A percentile compares a stretch with the other conserved stretches of the same genome.
Evolutionary conservation across 106 monocot species (phyloP).

Genomic region (Allium fistulosum): DNA sequence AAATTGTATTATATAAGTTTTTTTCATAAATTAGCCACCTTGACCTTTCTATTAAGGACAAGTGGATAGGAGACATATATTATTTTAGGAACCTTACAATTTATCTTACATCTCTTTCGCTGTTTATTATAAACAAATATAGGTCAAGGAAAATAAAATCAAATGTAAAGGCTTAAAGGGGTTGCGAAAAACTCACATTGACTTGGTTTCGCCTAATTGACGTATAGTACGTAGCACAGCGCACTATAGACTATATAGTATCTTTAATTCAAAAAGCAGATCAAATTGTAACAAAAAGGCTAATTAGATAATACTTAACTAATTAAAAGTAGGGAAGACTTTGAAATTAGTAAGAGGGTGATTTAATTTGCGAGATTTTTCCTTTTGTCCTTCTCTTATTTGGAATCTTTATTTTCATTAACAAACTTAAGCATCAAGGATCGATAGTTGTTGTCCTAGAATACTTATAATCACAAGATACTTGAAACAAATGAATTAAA

Average conservation of each 20-base stretch:
- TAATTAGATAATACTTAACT: constrained; percentile 5
- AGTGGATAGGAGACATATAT: background rate
- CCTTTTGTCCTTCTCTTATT: background rate
- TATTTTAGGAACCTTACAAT: background rate
- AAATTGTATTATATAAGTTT: no score
- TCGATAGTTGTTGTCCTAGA: no score
- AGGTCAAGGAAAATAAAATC: background rate
- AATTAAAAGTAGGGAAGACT: background rate
- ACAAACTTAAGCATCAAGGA: no score
- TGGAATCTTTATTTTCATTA: background rate
- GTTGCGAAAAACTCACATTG: constrained; percentile 1
- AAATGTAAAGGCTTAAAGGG: background rate
- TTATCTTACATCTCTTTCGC: no score
- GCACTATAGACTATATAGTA: background rate
- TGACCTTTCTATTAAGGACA: constrained; percentile 1
- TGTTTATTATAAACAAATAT: no score
- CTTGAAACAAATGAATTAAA: no score
- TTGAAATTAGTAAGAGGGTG: background rate
- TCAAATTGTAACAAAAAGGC: background rate
- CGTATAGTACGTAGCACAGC: background rate
- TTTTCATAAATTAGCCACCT: no score
- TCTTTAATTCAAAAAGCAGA: background rate
- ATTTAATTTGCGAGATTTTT: background rate
- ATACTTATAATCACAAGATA: no score
- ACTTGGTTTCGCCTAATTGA: constrained; percentile 6